phyloP scores from a whole-genome alignment of 2,329 filamentous ascomycete genomes.

The Apiospora rasikravindrae region DNA sequence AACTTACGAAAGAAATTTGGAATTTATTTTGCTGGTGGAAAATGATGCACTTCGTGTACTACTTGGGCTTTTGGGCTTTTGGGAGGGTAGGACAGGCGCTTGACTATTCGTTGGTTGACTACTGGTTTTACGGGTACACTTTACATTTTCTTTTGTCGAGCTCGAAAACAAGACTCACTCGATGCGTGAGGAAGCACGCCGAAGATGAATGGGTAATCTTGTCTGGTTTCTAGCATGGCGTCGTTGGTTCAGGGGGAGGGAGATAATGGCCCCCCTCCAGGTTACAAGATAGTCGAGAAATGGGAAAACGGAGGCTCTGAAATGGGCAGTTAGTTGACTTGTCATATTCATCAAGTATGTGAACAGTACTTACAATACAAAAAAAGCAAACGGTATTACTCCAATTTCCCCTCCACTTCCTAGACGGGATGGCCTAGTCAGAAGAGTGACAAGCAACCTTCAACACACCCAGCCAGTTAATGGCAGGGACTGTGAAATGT shows the following conservation, averaged over 20 bases:
- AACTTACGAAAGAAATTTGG: background rate
- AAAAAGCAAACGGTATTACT: background rate
- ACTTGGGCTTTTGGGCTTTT: background rate
- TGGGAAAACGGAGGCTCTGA: background rate
- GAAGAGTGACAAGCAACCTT: background rate
- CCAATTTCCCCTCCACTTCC: background rate
- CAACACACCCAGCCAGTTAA: background rate
- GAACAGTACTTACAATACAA: background rate
- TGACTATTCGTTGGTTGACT: background rate
- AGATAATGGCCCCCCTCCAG: background rate
- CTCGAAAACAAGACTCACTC: background rate
- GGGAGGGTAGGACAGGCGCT: background rate
- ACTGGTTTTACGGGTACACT: background rate
- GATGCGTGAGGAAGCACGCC: background rate
- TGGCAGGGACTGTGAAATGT: background rate
- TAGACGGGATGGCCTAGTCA: background rate
- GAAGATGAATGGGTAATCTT: background rate
- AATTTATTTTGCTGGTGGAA: background rate
- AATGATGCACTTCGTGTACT: constrained; percentile 1
- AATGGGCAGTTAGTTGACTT: background rate
- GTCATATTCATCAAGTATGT: background rate
- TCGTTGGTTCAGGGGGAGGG: constrained; percentile 1
- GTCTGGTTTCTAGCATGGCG: constrained; percentile 9
- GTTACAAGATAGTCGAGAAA: background rate
- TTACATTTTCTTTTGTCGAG: background rate